Percentiles rank a stretch among this genome's conserved stretches.
These are phyloP conservation scores for Fusarium pseudograminearum DNA, from an alignment of 2,329 filamentous ascomycete genomes.

Conservation along the genomic window DNA sequence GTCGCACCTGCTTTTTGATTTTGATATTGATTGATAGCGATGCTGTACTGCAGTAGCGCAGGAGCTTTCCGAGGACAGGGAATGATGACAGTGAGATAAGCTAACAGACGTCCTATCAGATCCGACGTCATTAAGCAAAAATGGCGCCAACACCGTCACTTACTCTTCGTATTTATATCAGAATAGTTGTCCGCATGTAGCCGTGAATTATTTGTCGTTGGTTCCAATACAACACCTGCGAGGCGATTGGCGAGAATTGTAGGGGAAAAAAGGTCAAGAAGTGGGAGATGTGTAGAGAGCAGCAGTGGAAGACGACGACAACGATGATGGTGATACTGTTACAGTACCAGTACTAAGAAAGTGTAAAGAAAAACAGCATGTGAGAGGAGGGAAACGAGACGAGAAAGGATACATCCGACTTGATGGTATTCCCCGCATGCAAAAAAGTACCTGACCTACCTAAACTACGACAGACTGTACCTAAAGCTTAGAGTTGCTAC, in stretches of 20 bases:
- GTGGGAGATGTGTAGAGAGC: conserved; percentile 22
- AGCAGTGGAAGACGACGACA: neutral
- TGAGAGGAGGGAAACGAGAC: conserved; percentile 26
- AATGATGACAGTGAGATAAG: conserved; percentile 62
- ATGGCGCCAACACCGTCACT: conserved; percentile 32
- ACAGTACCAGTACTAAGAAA: conserved; percentile 8
- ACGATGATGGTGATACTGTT: conserved; percentile 9
- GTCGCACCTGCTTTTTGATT: conserved; percentile 16
- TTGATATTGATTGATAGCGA: conserved; percentile 7
- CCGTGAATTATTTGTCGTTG: conserved; percentile 12
- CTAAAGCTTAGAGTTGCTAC: neutral
- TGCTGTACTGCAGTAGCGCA: conserved; percentile 1
- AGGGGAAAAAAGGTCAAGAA: conserved; percentile 19
- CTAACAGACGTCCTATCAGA: conserved; percentile 65
- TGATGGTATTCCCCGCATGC: conserved; percentile 23
- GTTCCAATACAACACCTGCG: conserved; percentile 2
- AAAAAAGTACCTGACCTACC: conserved; percentile 42
- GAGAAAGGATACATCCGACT: conserved; percentile 36
- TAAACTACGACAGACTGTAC: neutral
- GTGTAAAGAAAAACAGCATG: conserved; percentile 40
- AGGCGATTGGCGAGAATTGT: neutral
- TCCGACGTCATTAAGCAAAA: conserved; percentile 60
- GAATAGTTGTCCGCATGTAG: conserved; percentile 2
- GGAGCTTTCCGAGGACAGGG: neutral
- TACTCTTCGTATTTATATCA: conserved; percentile 14